Evolutionary conservation across 495 filamentous ascomycete species (phyloP).

Genomic region (Annulohypoxylon stygium): DNA sequence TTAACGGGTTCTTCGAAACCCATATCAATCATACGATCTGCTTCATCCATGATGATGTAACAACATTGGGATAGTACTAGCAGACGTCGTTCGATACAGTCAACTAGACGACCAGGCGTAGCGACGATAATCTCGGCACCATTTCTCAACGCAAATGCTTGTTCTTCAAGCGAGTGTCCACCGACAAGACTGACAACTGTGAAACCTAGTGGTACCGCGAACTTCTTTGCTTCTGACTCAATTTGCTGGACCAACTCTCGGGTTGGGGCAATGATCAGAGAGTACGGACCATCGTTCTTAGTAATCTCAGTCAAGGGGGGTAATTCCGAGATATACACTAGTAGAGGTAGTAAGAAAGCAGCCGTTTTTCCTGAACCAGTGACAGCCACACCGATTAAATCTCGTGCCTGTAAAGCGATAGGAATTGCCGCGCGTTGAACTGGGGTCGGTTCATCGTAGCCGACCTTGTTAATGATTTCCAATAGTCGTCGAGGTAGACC

Average conservation of each 20-base stretch:
- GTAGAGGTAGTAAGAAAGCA: constrained; percentile 89
- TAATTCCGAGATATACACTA: constrained; percentile 96
- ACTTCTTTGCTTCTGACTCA: constrained; percentile 93
- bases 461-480: constrained; percentile 85
- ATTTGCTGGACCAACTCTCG: constrained; percentile 99
- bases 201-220: constrained; percentile 91
- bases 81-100: constrained; percentile 94
- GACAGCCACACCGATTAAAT: constrained; percentile 97
- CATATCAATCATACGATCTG: constrained; percentile 98
- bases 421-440: constrained; percentile 96
- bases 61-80: constrained; percentile 95
- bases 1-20: constrained; percentile 98
- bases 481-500: constrained; percentile 82
- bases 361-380: constrained; percentile 99
- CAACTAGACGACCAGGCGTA: constrained; percentile 95
- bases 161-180: constrained; percentile 95
- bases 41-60: constrained; percentile 98
- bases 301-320: constrained; percentile 87
- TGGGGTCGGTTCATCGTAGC: constrained; percentile 92
- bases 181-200: constrained; percentile 97
- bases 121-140: constrained; percentile 99
- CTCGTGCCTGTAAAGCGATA: constrained; percentile 91
- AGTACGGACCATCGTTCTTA: constrained; percentile 96
- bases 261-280: constrained; percentile 96
- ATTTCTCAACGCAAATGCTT: constrained; percentile 91